Conservation (phyloP, 257 asterid species). For the Haberlea rhodopensis region DNA sequence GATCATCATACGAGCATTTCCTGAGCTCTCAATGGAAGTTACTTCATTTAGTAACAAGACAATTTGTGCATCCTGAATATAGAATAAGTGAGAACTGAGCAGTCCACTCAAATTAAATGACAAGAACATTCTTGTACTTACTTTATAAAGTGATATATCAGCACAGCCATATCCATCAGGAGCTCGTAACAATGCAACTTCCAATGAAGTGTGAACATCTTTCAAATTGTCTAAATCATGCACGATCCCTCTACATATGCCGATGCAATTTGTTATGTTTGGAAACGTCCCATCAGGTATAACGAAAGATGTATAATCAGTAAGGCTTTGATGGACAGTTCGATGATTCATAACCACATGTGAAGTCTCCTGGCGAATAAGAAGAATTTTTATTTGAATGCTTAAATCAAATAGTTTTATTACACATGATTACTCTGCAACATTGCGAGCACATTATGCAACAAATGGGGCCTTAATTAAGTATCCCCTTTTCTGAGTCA, state of each 20-base stretch:
- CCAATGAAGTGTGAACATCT: constrained; percentile 39
- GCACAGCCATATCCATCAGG: constrained; percentile 82
- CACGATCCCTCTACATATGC: constrained; percentile 63
- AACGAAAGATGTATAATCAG: constrained; percentile 63
- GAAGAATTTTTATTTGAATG: constrained; percentile 10
- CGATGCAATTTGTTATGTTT: constrained; percentile 61
- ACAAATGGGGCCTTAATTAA: neutral
- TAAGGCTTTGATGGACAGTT: constrained; percentile 42
- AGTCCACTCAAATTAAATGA: constrained; percentile 24
- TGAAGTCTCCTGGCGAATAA: constrained; percentile 51
- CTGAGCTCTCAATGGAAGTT: constrained; percentile 56
- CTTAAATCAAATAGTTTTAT: constrained; percentile 5
- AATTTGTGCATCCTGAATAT: constrained; percentile 77
- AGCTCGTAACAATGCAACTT: constrained; percentile 60
- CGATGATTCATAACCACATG: constrained; percentile 27
- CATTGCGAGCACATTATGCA: constrained; percentile 13
- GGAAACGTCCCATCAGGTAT: constrained; percentile 70
- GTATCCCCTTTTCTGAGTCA: neutral
- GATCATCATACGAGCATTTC: constrained; percentile 79
- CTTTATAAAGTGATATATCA: constrained; percentile 82
- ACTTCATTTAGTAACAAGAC: constrained; percentile 64
- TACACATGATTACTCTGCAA: constrained; percentile 15
- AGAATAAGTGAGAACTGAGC: constrained; percentile 30
- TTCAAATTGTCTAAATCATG: constrained; percentile 47
- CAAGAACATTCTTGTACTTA: constrained; percentile 28